Percentiles rank a stretch among this genome's conserved stretches.
phyloP scores from a whole-genome alignment of 2,329 filamentous ascomycete species.

The Orbilia javanica region DNA sequence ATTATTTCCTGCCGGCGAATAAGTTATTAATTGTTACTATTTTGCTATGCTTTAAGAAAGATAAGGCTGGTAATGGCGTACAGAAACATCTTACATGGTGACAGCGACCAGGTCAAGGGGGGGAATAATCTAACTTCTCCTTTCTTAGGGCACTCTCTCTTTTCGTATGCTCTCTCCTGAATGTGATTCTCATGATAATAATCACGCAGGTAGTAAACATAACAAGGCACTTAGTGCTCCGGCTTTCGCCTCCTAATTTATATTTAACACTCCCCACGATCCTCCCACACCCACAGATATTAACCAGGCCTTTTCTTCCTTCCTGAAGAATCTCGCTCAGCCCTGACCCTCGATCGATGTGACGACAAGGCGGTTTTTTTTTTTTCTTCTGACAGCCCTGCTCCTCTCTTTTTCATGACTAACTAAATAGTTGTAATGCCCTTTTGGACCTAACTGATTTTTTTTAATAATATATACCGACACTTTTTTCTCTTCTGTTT shows the following conservation, averaged over 20 bases:
- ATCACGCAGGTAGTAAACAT: constrained; percentile 54
- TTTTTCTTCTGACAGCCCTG: constrained; percentile 31
- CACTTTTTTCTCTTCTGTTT: constrained; percentile 36
- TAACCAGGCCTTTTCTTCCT: constrained; percentile 44
- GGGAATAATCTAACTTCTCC: constrained; percentile 48
- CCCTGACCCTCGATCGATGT: constrained; percentile 54
- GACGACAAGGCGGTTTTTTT: constrained; percentile 54
- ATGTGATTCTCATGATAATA: constrained; percentile 57
- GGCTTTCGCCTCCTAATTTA: constrained; percentile 57
- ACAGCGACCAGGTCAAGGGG: constrained; percentile 47
- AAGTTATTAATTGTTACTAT: constrained; percentile 12
- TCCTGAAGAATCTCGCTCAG: constrained; percentile 52
- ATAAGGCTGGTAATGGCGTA: constrained; percentile 47
- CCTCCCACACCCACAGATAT: constrained; percentile 51
- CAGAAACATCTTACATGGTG: constrained; percentile 40
- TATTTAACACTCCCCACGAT: constrained; percentile 58
- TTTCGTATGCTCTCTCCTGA: constrained; percentile 54
- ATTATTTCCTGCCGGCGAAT: constrained; percentile 34
- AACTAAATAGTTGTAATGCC: constrained; percentile 53
- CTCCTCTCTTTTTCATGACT: constrained; percentile 34
- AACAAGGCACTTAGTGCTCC: constrained; percentile 35
- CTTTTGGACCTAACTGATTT: constrained; percentile 33
- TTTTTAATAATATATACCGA: constrained; percentile 43
- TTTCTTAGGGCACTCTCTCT: constrained; percentile 48
- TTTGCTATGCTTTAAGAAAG: constrained; percentile 35